Evolutionary conservation across 257 asterid genomes (phyloP).

Genomic region (Paulownia fortunei): DNA sequence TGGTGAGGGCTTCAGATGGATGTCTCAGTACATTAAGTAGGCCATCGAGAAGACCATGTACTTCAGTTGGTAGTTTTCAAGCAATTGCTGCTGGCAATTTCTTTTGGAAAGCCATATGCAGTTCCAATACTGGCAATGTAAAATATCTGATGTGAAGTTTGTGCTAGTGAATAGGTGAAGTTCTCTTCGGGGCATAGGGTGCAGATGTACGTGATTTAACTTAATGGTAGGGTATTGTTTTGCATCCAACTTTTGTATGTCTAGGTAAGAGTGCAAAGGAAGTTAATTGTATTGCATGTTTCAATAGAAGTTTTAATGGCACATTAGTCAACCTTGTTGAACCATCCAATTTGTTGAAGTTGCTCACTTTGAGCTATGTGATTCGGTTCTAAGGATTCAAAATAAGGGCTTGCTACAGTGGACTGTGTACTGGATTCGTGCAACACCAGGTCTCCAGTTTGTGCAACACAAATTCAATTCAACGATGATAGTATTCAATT

Average conservation of each 20-base stretch:
- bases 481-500: no score
- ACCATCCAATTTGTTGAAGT: no score
- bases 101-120: not conserved
- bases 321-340: no score
- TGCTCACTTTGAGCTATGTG: no score
- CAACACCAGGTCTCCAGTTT: no score
- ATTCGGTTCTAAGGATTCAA: no score
- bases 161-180: not conserved
- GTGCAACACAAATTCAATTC: no score
- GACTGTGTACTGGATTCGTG: no score
- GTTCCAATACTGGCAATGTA: not conserved
- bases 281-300: not conserved
- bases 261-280: not conserved
- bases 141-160: not conserved
- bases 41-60: not conserved
- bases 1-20: conserved; percentile 52
- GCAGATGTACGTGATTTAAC: no score
- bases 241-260: not conserved
- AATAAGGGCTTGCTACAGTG: no score
- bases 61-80: not conserved
- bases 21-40: conserved; percentile 50
- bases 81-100: not conserved
- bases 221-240: not conserved
- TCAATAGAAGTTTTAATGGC: no score
- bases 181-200: not conserved